Evolutionary conservation across 495 filamentous ascomycete species (phyloP), one percentile per base, ranked within the genome.

Genomic region (Talaromyces trachyspermus): DNA sequence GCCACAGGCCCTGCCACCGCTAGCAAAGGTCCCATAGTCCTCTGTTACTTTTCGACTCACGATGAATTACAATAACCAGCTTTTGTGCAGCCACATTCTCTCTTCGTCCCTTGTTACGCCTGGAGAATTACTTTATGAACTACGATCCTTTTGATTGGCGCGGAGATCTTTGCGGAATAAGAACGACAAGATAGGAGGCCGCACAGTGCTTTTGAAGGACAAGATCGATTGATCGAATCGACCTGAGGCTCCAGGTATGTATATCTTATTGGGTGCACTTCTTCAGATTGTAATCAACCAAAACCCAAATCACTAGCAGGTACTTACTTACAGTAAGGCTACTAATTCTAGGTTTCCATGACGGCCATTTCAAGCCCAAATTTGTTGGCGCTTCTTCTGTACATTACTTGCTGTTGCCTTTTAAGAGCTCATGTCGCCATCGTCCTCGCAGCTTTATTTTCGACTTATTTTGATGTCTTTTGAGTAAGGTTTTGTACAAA

Each of bases 51-150:
- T 49, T 48, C 54, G 40, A 50, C 61, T 53, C 67, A 70, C 61
- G 41, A 71, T 71, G 68, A 59, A 57, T 60, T 56, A 38, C 56
- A 43, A 49, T 49, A 53, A 40, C 45, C 50, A 49, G 25, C 47
- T 50, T 37, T 37, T 49, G 33, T 37, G 49, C 48, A 52, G 50
- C 45, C 56, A 52, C 61, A 48, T 60, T 48, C 49, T 57, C 43
- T 37, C 45, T 46, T 38, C 26, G 46, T 39, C 15, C 48, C 41
- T 43, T 18, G 29, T 39, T 39, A 18, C 49, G 20, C 43, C 47
- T 49, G 38, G 36, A 45, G 52, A 15, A 37, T 43, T 49, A 55
- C 29, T 35, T 18, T 37, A 10, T 22, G 19, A 15, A 24, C 14
- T 24, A 25, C 44, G 30, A 37, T 46, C 29, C n/a, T 17, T 46